These are phyloP conservation scores for Micractinium conductrix DNA, from an alignment of 139 green algal species.

Conservation along the genomic window DNA sequence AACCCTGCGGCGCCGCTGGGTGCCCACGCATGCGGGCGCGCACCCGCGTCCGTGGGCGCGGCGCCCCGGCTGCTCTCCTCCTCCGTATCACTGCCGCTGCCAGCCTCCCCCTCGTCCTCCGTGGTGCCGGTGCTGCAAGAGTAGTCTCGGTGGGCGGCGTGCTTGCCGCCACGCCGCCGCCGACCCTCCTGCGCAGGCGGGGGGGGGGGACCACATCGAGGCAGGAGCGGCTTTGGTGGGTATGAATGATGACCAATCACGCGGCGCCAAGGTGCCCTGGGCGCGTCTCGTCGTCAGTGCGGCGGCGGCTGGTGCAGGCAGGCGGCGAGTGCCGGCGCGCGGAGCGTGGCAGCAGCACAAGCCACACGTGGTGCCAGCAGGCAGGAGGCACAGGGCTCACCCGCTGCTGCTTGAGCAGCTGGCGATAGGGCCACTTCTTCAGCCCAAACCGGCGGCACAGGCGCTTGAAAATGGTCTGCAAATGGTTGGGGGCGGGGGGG, in stretches of 20 bases:
- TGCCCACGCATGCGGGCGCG: not conserved
- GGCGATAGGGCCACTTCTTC: slow-evolving; percentile 30
- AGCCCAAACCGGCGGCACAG: slow-evolving; percentile 28
- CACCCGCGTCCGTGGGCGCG: not conserved
- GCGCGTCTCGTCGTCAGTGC: too few relatives aligned
- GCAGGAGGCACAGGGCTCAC: not conserved
- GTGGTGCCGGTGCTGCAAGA: not conserved
- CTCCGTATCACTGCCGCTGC: not conserved
- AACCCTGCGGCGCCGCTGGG: too few relatives aligned
- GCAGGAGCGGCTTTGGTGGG: too few relatives aligned
- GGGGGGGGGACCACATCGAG: too few relatives aligned
- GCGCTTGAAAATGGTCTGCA: slow-evolving; percentile 32
- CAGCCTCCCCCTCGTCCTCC: slow-evolving; percentile 11
- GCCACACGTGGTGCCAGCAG: too few relatives aligned
- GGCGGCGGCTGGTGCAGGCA: not conserved
- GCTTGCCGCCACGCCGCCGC: slow-evolving; percentile 1
- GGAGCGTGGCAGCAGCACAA: not conserved
- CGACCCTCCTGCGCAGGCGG: slow-evolving; percentile 14
- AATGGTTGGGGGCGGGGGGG: not conserved
- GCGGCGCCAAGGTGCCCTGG: not conserved
- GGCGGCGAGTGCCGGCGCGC: too few relatives aligned
- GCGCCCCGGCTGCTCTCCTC: not conserved
- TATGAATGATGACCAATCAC: not conserved
- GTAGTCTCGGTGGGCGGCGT: not conserved
- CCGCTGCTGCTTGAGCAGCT: slow-evolving; percentile 25